Conservation (phyloP, 73 alveolate species). For the Paramecium pentaurelia region DNA sequence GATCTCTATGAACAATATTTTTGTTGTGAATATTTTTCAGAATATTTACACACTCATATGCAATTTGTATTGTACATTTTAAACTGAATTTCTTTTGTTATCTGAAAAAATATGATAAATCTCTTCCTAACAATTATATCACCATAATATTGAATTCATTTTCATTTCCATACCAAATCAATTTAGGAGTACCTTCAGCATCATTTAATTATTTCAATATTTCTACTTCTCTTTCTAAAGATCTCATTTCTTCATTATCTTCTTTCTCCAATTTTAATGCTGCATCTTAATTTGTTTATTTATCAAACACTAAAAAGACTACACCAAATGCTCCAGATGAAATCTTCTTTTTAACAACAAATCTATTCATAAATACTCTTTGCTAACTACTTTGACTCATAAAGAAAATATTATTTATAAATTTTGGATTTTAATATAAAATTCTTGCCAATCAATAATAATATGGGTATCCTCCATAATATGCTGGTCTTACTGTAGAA, state of each 20-base stretch:
- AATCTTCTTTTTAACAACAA: not conserved
- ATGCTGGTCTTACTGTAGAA: slow-evolving; percentile 28
- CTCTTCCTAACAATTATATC: slow-evolving; percentile 27
- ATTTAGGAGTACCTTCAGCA: slow-evolving; percentile 19
- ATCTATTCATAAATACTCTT: slow-evolving; percentile 10
- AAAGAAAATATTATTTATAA: not conserved
- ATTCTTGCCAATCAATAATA: not conserved
- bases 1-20: slow-evolving; percentile 74
- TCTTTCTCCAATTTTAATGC: slow-evolving; percentile 36
- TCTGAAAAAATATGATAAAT: not conserved
- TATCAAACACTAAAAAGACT: slow-evolving; percentile 5
- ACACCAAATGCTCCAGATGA: slow-evolving; percentile 43
- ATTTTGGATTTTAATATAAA: not conserved
- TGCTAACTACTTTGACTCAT: not conserved
- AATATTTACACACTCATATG: slow-evolving; percentile 23
- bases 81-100: not conserved
- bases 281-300: not conserved
- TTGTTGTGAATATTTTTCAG: slow-evolving; percentile 55
- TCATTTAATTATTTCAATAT: not conserved
- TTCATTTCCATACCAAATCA: slow-evolving; percentile 25
- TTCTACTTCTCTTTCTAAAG: slow-evolving; percentile 28
- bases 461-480: not conserved
- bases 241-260: slow-evolving; percentile 44
- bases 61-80: slow-evolving; percentile 27
- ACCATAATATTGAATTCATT: not conserved